These are phyloP conservation scores for Penicillium sp. DNA, from an alignment of 2,329 filamentous ascomycete species.

Conservation along the genomic window DNA sequence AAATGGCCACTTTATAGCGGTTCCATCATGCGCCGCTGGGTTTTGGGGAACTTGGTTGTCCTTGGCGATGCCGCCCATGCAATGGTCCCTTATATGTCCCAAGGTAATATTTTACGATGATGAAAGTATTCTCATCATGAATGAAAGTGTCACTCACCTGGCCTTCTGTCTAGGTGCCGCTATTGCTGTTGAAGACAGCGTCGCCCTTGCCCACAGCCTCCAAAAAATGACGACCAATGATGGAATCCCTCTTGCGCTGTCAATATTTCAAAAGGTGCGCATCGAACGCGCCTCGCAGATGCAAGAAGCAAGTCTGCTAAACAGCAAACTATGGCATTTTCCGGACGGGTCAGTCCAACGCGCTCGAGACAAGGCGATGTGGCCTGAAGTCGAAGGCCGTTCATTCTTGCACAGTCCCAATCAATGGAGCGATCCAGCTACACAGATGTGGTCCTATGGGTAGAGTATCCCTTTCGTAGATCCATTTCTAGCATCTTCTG, in stretches of 20 bases:
- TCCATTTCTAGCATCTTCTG: background rate
- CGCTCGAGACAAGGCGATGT: conserved; percentile 48
- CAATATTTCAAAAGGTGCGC: conserved; percentile 38
- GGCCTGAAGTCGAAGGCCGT: conserved; percentile 43
- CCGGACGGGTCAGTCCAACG: conserved; percentile 47
- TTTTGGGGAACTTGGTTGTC: conserved; percentile 8
- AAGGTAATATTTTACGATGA: conserved; percentile 5
- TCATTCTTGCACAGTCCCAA: conserved; percentile 48
- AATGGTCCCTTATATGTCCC: conserved; percentile 19
- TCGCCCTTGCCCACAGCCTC: conserved; percentile 41
- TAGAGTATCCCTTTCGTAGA: no score
- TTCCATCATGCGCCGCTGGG: conserved; percentile 13
- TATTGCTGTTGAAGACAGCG: conserved; percentile 51
- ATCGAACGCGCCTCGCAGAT: conserved; percentile 37
- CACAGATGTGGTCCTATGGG: conserved; percentile 44
- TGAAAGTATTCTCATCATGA: background rate
- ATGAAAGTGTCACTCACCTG: background rate
- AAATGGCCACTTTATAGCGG: conserved; percentile 35
- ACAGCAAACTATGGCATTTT: conserved; percentile 55
- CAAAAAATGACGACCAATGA: conserved; percentile 26
- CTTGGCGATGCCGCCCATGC: conserved; percentile 17
- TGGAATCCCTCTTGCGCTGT: conserved; percentile 39
- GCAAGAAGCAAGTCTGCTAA: conserved; percentile 52
- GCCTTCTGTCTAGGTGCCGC: conserved; percentile 40
- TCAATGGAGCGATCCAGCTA: conserved; percentile 54